phyloP scores from a whole-genome alignment of 768 basidiomycete species.

The Cyclocybe cylindracea region DNA sequence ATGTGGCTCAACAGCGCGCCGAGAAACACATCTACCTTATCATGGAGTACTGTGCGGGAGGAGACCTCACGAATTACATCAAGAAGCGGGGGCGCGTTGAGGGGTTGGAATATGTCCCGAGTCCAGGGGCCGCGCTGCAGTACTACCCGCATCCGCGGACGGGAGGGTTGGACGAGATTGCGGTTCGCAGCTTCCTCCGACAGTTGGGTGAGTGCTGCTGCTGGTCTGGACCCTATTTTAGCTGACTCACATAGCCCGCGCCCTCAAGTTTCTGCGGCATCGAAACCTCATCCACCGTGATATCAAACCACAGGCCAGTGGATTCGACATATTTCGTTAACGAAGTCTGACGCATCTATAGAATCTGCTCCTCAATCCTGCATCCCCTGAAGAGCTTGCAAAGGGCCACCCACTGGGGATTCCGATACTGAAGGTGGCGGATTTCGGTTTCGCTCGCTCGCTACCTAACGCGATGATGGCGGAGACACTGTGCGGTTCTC shows the following conservation, averaged over 20 bases:
- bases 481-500: slow-evolving; percentile 96
- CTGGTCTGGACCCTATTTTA: background rate
- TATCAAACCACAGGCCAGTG: slow-evolving; percentile 87
- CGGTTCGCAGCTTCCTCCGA: slow-evolving; percentile 88
- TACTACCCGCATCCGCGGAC: slow-evolving; percentile 91
- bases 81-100: slow-evolving; percentile 96
- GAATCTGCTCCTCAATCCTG: slow-evolving; percentile 89
- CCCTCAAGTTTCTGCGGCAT: slow-evolving; percentile 88
- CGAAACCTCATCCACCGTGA: slow-evolving; percentile 94
- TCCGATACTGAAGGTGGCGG: slow-evolving; percentile 94
- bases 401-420: slow-evolving; percentile 90
- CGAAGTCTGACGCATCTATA: slow-evolving; percentile 30
- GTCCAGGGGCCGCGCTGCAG: slow-evolving; percentile 65
- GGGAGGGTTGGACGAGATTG: slow-evolving; percentile 89
- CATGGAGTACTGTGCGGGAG: slow-evolving; percentile 97
- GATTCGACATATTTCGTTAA: background rate
- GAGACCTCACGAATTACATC: slow-evolving; percentile 95
- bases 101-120: slow-evolving; percentile 79
- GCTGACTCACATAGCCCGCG: slow-evolving; percentile 61
- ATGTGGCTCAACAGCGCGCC: slow-evolving; percentile 50
- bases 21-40: slow-evolving; percentile 88
- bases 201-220: slow-evolving; percentile 68
- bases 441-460: slow-evolving; percentile 96
- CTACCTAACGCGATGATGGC: slow-evolving; percentile 93
- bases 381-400: slow-evolving; percentile 75